Evolutionary conservation across 192 early-diverging fungal species (phyloP).

Genomic region (Polychytrium aggregatum): DNA sequence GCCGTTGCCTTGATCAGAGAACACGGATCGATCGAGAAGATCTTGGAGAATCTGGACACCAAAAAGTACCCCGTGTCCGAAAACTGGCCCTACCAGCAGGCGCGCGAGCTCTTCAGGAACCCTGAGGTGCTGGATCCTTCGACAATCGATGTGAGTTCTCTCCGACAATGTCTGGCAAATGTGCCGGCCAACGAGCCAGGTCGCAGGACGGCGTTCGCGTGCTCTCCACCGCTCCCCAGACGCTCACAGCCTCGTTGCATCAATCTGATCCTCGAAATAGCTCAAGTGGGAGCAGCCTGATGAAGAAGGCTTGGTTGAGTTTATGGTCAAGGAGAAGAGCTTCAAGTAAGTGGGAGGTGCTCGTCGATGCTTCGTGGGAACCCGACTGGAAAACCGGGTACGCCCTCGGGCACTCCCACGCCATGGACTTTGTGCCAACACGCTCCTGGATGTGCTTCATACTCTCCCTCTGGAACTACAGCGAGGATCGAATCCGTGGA

Average conservation of each 20-base stretch:
- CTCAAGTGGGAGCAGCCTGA: conserved; percentile 32
- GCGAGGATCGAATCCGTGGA: conserved; percentile 79
- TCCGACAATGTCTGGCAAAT: too few relatives aligned
- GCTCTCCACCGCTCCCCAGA: too few relatives aligned
- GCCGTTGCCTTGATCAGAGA: conserved; percentile 78
- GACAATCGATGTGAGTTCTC: conserved; percentile 47
- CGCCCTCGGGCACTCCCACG: too few relatives aligned
- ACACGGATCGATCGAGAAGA: conserved; percentile 70
- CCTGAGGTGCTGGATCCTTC: conserved; percentile 68
- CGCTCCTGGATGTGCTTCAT: too few relatives aligned
- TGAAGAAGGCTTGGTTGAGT: conserved; percentile 72
- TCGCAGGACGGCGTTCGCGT: too few relatives aligned
- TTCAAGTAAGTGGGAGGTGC: conserved; percentile 52
- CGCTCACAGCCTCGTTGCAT: too few relatives aligned
- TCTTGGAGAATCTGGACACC: conserved; percentile 58
- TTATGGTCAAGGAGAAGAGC: conserved; percentile 87
- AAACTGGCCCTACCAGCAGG: conserved; percentile 81
- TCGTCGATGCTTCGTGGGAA: too few relatives aligned
- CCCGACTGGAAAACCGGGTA: too few relatives aligned
- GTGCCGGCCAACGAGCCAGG: too few relatives aligned
- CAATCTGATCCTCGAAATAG: conserved; percentile 10
- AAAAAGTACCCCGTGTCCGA: conserved; percentile 76
- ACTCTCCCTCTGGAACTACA: conserved; percentile 9
- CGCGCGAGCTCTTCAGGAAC: conserved; percentile 72
- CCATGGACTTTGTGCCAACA: too few relatives aligned